These are phyloP conservation scores for Calendula officinalis DNA, from an alignment of 129 eudicot species.

Conservation along the genomic window DNA sequence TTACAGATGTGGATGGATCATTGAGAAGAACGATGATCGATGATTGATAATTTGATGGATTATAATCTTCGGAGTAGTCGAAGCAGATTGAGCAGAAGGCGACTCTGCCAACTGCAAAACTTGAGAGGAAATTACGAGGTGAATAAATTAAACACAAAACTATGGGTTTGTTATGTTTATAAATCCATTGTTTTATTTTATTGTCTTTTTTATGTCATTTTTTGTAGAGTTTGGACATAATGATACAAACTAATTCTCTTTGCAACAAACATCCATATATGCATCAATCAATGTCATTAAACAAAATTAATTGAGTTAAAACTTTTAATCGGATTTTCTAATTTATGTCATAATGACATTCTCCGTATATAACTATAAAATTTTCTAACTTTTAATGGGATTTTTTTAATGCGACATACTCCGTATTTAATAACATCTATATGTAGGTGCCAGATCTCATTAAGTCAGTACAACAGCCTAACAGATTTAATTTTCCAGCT, in stretches of 20 bases:
- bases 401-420: too few relatives aligned
- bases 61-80: conserved; percentile 38
- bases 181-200: conserved; percentile 17
- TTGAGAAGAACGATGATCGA: conserved; percentile 22
- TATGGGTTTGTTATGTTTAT: conserved; percentile 22
- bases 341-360: too few relatives aligned
- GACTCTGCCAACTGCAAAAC: conserved; percentile 33
- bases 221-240: conserved; percentile 23
- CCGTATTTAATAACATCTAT: too few relatives aligned
- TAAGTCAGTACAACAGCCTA: too few relatives aligned
- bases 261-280: background rate
- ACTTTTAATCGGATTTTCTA: background rate
- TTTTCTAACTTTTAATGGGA: too few relatives aligned
- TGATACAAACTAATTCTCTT: conserved; percentile 14
- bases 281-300: background rate
- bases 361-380: too few relatives aligned
- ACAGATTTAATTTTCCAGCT: too few relatives aligned
- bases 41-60: background rate
- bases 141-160: conserved; percentile 19
- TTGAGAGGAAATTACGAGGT: conserved; percentile 36
- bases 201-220: background rate
- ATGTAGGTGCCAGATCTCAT: too few relatives aligned
- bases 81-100: conserved; percentile 32
- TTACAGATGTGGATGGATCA: conserved; percentile 17
- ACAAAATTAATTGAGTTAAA: background rate